Evolutionary conservation across 306 rosid species (phyloP), one percentile per base, ranked within the genome.

Genomic region (Calophaca sinica): DNA sequence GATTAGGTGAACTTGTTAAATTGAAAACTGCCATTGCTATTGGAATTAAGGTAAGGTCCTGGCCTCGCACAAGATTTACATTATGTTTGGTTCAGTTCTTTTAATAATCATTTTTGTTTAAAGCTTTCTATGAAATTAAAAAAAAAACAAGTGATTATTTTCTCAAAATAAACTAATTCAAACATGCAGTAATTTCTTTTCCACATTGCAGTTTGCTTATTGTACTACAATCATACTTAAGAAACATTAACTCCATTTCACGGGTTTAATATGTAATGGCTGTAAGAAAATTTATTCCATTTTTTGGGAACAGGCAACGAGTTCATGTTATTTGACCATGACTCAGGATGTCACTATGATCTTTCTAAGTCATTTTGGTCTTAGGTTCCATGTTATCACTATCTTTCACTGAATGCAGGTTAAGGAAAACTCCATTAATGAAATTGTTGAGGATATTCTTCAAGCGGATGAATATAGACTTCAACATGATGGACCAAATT

Each of bases 11-110:
- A 74, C 89, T 93, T 52, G 81, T 90, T 28, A 86, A 85, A 39
- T 80, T 90, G 51, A 93, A 85, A 84, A 90, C 96, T n/a, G 91
- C 97, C 49, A 85, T 93, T 75, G 91, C 96, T n/a, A 69, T 90
- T 51, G 98, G 98, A 62, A 69, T 93, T 53, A 93, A 90, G 98
- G 96, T 90, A 52, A 66, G 74, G 7, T 45, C 42, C 39, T 39
- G 9, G 51, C 65, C 33, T 58, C 55, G 2, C 38, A 55, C 31
- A 38, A 38, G 49, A 33, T 51, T 2, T 5, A 13, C 60, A 15
- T 48, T 63, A 10, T 69, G 57, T 26, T 39, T 73, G 53, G 38
- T 53, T 42, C 7, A 36, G 13, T 9, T 61, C 4, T 41, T 62
- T 58, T 68, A 50, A 36, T 44, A 76, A 64, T 14, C 0, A 7